A percentile compares a stretch with the other conserved stretches of the same genome.
Conservation (phyloP, 805 yeast genomes). For the Cyberlindnera misumaiensis region DNA sequence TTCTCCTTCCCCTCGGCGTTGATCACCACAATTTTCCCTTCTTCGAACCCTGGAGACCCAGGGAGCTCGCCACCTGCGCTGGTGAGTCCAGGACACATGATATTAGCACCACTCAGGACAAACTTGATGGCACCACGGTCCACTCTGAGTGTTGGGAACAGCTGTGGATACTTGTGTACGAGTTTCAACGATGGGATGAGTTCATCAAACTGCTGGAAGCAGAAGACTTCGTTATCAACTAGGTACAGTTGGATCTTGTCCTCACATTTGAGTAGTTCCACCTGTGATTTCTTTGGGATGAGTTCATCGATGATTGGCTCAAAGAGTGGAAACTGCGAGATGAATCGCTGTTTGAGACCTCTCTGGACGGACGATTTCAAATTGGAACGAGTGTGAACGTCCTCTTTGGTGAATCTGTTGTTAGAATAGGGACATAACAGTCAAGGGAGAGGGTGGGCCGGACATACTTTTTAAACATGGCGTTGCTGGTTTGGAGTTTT, state of each 20-base stretch:
- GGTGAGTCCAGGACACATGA: constrained; percentile 94
- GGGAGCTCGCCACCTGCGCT: constrained; percentile 81
- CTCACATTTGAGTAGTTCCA: constrained; percentile 77
- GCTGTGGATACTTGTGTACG: constrained; percentile 76
- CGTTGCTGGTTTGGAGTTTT: not conserved
- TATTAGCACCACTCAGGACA: constrained; percentile 91
- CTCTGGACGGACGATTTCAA: constrained; percentile 93
- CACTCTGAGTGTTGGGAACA: constrained; percentile 82
- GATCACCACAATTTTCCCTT: constrained; percentile 69
- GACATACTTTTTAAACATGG: constrained; percentile 42
- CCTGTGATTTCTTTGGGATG: constrained; percentile 84
- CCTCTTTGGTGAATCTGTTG: constrained; percentile 67
- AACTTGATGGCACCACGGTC: constrained; percentile 96
- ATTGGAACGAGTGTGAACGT: constrained; percentile 83
- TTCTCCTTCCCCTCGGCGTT: constrained; percentile 90
- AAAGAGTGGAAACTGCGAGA: constrained; percentile 63
- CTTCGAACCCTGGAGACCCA: constrained; percentile 55
- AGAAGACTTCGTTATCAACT: constrained; percentile 64
- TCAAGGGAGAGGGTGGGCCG: not conserved
- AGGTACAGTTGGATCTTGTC: constrained; percentile 78
- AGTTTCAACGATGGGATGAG: constrained; percentile 68
- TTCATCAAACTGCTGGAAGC: constrained; percentile 76
- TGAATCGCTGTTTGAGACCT: constrained; percentile 70
- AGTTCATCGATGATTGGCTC: constrained; percentile 74
- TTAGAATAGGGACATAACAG: not conserved